Conservation (phyloP, 495 filamentous ascomycete genomes). For the Xylaria acuta region DNA sequence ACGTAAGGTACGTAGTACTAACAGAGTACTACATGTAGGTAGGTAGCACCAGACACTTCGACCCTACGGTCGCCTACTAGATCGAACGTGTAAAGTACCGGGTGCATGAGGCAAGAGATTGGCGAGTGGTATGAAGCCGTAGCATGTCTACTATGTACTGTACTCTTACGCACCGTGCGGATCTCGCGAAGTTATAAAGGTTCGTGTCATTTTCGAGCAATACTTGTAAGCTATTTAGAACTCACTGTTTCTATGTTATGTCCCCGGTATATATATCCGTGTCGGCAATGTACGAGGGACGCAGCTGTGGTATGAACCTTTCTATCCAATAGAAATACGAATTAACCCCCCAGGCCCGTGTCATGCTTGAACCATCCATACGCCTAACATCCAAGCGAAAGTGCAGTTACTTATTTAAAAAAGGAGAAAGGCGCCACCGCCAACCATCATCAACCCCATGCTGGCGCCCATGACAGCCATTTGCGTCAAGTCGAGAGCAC, state of each 20-base stretch:
- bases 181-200: neutral
- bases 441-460: constrained; percentile 47
- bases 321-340: neutral
- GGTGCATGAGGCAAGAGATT: no score
- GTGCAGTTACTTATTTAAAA: constrained; percentile 27
- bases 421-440: constrained; percentile 48
- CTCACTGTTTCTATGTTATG: constrained; percentile 5
- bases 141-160: neutral
- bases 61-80: no score
- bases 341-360: neutral
- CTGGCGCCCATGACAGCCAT: constrained; percentile 44
- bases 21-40: no score
- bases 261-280: neutral
- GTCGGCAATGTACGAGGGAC: neutral
- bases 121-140: no score
- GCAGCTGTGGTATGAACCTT: neutral
- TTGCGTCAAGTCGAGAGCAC: constrained; percentile 42
- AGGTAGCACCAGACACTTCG: no score
- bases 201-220: neutral
- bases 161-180: neutral
- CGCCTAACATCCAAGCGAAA: constrained; percentile 12
- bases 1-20: no score
- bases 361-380: constrained; percentile 5
- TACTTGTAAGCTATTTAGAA: neutral
- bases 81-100: neutral